Evolutionary conservation across 495 filamentous ascomycete genomes (phyloP), one percentile per base, ranked within the genome.

Genomic region (Neurospora africana): DNA sequence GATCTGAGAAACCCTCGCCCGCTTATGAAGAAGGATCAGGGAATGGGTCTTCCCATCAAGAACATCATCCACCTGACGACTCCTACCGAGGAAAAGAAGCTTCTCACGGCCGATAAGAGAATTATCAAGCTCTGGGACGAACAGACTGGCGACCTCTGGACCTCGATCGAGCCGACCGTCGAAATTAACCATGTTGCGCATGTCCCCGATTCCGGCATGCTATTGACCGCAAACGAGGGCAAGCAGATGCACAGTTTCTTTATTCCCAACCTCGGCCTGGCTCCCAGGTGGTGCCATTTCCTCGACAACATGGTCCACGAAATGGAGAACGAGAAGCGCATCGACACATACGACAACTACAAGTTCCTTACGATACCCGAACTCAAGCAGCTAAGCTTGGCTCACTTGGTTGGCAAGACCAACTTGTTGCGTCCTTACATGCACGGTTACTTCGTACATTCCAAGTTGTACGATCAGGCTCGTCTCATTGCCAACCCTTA

Each of bases 81-180:
- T 2, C 89, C 91, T 13, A 89, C 91, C 2, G 88, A 89, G 70
- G 92, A 94, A 70, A 91, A 93, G 37, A 98, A 97, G 81, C 89
- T 99, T 68, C 83, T 99, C 43, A 95, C 93, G 1, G 87, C 93
- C 13, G 96, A 98, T 80, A 98, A 96, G 81, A 86, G 93, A 72
- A 97, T 97, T 74, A 97, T 99, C 83, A 99, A 99, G 82, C 88
- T 99, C 37, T 98, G 94, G 92, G 92, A 98, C 71, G 87, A 92
- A 36, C 84, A 88, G 23, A 88, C 89, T 71, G 94, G 94, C 58
- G 87, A 86, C 21, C 91, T 94, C 3, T 99, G 94, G 94, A 97
- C 94, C 0, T 96, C 93, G 2, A 92, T 98, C 53, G 95, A 98
- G 77, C 96, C 96, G 1, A 87, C 93, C 38, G 95, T 97, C 19